Conservation (phyloP, 1,284 basidiomycete genomes). For the Malassezia brasiliensis region DNA sequence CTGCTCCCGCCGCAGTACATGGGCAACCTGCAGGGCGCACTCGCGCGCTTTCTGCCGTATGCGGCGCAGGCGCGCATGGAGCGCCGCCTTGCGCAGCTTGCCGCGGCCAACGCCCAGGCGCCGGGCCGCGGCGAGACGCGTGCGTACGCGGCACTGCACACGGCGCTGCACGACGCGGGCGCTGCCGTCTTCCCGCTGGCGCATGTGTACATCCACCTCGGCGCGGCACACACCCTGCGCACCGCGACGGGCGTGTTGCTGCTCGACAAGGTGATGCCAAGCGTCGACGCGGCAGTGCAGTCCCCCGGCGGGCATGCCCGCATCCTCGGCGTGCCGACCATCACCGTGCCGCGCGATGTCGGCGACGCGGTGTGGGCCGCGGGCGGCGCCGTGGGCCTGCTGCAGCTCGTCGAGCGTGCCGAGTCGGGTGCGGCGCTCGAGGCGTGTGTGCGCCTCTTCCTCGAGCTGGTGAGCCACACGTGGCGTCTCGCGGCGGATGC, state of each 20-base stretch:
- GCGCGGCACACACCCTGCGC: slow-evolving; percentile 23
- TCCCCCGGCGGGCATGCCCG: slow-evolving; percentile 25
- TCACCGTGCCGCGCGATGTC: slow-evolving; percentile 58
- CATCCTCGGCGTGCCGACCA: slow-evolving; percentile 47
- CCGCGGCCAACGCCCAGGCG: neutral
- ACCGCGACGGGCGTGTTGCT: slow-evolving; percentile 8
- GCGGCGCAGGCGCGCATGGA: slow-evolving; percentile 31
- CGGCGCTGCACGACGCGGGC: slow-evolving; percentile 25
- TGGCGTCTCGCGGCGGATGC: slow-evolving; percentile 57
- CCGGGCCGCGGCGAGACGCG: slow-evolving; percentile 22
- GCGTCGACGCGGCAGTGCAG: slow-evolving; percentile 23
- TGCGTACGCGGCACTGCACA: slow-evolving; percentile 25
- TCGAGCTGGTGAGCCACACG: slow-evolving; percentile 66
- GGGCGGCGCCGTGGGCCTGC: slow-evolving; percentile 66
- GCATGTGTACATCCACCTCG: slow-evolving; percentile 31
- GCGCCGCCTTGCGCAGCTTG: slow-evolving; percentile 28
- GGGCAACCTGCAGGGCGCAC: slow-evolving; percentile 34
- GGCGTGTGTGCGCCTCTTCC: slow-evolving; percentile 61
- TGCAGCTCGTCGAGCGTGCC: slow-evolving; percentile 57
- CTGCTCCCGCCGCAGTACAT: slow-evolving; percentile 30
- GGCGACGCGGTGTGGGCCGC: slow-evolving; percentile 72
- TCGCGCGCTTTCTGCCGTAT: slow-evolving; percentile 39
- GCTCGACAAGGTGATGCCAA: slow-evolving; percentile 27
- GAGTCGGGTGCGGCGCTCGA: slow-evolving; percentile 63
- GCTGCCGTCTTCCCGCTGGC: slow-evolving; percentile 26